Base-by-base conservation (phyloP, 176 grass and related monocot genomes). In the Eleusine coracana region DNA sequence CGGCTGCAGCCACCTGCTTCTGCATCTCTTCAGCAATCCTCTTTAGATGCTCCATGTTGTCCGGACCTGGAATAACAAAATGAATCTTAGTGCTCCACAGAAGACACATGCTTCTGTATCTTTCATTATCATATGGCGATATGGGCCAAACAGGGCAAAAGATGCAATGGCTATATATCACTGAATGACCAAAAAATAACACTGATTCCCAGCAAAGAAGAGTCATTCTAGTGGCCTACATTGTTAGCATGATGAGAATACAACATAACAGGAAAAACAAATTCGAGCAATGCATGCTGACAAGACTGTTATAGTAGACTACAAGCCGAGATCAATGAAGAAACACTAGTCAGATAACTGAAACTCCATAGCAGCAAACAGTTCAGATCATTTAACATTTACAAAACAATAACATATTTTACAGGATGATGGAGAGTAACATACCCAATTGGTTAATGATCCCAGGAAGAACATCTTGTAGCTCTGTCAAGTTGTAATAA, bases 381-480 rank as follows among this genome's bases (percentile, higher is more conserved):
- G 56, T 8, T 59, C 20, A 52, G 18, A 49, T 10, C 6, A 13
- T 56, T 34, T 34, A 68, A 27, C 58, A n/a, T 3, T 36, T 66
- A 73, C 23, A 67, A 59, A 18, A 16, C 50, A 75, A 27, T 15
- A 73, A 16, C 23, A 5, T 28, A 71, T 44, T 34, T 54, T 25
- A 70, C 44, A 38, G 25, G 59, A 67, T 65, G 11, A 71, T 14
- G 6, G 72, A 20, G 34, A 54, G 59, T 25, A 38, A 72, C 82
- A 40, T 95, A 98, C 93, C 93, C 25, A 98, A 76, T 87, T 99
- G 96, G 83, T 99, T 99, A 45, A 99, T 94, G 82, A 99, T 99
- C 58, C 82, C 74, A 63, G 96, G 96, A 65, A 99, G 91, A 76
- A 99, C 54, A 89, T 99, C 93, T 84, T 99, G 96, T 77, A 99